Evolutionary conservation across 768 basidiomycete genomes (phyloP).

Genomic region (Russula virescens): DNA sequence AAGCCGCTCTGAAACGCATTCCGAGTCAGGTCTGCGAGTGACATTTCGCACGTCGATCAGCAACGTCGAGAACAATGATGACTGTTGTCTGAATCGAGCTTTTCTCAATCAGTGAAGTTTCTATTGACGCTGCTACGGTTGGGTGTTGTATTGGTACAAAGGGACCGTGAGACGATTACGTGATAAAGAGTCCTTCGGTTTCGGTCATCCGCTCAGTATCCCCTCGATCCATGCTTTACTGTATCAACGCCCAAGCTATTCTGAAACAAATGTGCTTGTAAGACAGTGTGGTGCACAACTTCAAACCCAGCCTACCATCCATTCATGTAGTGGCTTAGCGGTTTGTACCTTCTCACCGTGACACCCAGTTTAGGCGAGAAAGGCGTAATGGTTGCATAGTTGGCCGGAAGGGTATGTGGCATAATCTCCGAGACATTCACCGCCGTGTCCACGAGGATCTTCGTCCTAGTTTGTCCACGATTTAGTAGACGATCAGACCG

Average conservation of each 20-base stretch:
- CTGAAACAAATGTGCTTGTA: not conserved
- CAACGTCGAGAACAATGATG: too few species aligned
- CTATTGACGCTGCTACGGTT: too few species aligned
- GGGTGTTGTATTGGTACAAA: too few species aligned
- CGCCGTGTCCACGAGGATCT: constrained; percentile 13
- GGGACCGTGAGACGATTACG: too few species aligned
- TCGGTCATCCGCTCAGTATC: too few species aligned
- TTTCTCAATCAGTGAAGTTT: too few species aligned
- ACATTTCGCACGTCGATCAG: constrained; percentile 39
- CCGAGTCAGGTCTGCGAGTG: constrained; percentile 60
- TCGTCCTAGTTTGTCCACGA: not conserved
- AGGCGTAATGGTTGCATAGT: constrained; percentile 14
- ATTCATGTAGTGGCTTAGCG: not conserved
- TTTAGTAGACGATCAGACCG: not conserved
- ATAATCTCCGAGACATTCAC: constrained; percentile 12
- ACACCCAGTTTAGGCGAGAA: constrained; percentile 6
- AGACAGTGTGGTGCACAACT: not conserved
- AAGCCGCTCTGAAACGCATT: constrained; percentile 72
- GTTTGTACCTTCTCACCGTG: constrained; percentile 18
- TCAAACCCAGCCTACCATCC: constrained; percentile 3
- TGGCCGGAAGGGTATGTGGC: too few species aligned
- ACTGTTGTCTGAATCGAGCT: too few species aligned
- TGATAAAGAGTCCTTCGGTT: too few species aligned
- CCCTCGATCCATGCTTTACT: too few species aligned
- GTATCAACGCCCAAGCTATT: too few species aligned